A percentile compares a stretch with the other conserved stretches of the same genome.
Evolutionary conservation across 805 yeast genomes (phyloP).

Genomic region (Peterozyma xylosa): DNA sequence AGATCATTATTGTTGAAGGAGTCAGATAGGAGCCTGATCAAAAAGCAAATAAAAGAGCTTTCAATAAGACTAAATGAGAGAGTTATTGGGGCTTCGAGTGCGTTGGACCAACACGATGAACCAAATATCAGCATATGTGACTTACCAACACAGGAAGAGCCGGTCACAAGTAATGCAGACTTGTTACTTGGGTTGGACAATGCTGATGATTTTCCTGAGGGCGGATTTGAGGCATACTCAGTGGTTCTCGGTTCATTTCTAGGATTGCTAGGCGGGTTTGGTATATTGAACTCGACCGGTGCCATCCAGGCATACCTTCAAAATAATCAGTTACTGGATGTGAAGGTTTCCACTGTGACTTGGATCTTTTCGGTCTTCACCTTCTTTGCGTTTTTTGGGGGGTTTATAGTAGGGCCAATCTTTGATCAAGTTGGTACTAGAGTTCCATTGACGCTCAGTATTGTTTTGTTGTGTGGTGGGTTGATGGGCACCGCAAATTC

Average conservation of each 20-base stretch:
- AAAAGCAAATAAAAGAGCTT: too few species aligned
- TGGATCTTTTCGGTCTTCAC: slow-evolving; percentile 62
- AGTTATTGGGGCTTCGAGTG: too few species aligned
- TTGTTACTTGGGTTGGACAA: slow-evolving; percentile 3
- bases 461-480: slow-evolving; percentile 40
- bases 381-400: slow-evolving; percentile 37
- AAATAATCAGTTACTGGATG: slow-evolving; percentile 40
- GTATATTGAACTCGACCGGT: slow-evolving; percentile 52
- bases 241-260: slow-evolving; percentile 33
- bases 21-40: too few species aligned
- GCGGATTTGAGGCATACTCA: slow-evolving; percentile 28
- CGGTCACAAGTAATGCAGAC: too few species aligned
- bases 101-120: too few species aligned
- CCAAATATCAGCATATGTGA: too few species aligned
- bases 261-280: slow-evolving; percentile 37
- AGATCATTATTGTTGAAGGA: too few species aligned
- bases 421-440: slow-evolving; percentile 58
- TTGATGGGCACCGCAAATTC: slow-evolving; percentile 52
- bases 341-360: slow-evolving; percentile 41
- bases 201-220: slow-evolving; percentile 24
- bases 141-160: too few species aligned
- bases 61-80: too few species aligned
- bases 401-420: slow-evolving; percentile 34
- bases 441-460: slow-evolving; percentile 34
- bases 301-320: slow-evolving; percentile 57